phyloP scores from a whole-genome alignment of 2,329 filamentous ascomycete genomes.

The Penicillium decumbens region DNA sequence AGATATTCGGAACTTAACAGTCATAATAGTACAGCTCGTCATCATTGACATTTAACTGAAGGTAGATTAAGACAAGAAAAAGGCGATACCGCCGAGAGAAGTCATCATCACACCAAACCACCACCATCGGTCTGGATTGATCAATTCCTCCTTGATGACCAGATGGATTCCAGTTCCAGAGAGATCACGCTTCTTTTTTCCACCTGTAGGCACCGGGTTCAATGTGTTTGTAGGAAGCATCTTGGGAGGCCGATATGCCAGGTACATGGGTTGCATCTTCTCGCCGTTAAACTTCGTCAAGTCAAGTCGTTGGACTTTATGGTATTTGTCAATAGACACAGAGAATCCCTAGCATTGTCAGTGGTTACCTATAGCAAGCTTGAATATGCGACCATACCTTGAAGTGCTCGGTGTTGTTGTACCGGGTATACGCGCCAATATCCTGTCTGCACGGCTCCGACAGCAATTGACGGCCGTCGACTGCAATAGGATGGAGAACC shows the following conservation, averaged over 20 bases:
- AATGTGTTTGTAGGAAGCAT: slow-evolving; percentile 67
- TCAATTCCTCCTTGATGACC: slow-evolving; percentile 30
- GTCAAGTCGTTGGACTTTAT: slow-evolving; percentile 59
- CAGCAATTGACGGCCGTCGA: slow-evolving; percentile 63
- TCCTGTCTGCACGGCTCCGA: slow-evolving; percentile 60
- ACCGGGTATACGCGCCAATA: slow-evolving; percentile 58
- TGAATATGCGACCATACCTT: slow-evolving; percentile 44
- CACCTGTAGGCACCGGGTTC: slow-evolving; percentile 48
- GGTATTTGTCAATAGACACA: slow-evolving; percentile 55
- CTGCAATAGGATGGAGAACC: slow-evolving; percentile 55
- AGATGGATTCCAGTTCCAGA: slow-evolving; percentile 16
- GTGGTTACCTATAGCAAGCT: neutral
- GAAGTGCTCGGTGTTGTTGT: slow-evolving; percentile 61
- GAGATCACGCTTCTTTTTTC: slow-evolving; percentile 27
- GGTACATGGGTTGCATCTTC: slow-evolving; percentile 64
- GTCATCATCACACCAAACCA: slow-evolving; percentile 49
- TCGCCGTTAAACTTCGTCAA: slow-evolving; percentile 61
- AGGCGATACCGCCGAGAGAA: slow-evolving; percentile 39
- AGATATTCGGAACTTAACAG: too few relatives aligned
- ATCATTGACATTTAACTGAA: slow-evolving; percentile 4
- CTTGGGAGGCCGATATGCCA: slow-evolving; percentile 57
- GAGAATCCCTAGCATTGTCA: slow-evolving; percentile 36
- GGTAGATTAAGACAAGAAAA: slow-evolving; percentile 32
- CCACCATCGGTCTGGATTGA: slow-evolving; percentile 44
- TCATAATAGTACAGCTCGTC: too few relatives aligned